These are phyloP conservation scores for Tylopilus intermedius DNA, from an alignment of 768 basidiomycete genomes.

Conservation along the genomic window DNA sequence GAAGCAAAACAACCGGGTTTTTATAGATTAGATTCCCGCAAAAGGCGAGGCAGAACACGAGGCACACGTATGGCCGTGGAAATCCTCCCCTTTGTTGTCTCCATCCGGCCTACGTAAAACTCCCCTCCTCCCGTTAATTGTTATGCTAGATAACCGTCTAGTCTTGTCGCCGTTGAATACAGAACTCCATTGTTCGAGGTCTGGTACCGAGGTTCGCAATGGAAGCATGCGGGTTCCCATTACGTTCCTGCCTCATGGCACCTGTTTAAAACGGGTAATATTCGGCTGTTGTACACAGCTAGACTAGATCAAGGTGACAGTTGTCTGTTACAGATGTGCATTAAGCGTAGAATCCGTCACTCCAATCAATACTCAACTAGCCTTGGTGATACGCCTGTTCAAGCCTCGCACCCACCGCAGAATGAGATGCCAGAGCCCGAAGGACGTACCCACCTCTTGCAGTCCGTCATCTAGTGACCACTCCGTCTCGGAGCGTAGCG, in stretches of 20 bases:
- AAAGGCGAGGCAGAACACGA: conserved; percentile 49
- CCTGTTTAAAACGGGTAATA: conserved; percentile 2
- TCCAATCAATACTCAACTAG: neutral
- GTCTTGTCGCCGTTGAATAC: neutral
- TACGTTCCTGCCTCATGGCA: conserved; percentile 13
- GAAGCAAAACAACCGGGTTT: conserved; percentile 30
- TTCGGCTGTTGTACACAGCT: conserved; percentile 13
- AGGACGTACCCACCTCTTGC: neutral
- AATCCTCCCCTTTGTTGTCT: conserved; percentile 13
- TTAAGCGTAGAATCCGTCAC: neutral
- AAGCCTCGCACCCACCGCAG: conserved; percentile 23
- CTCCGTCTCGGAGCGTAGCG: conserved; percentile 1
- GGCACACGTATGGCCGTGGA: conserved; percentile 33
- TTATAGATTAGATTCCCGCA: conserved; percentile 47
- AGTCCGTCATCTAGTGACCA: conserved; percentile 6
- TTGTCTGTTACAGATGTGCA: too few relatives aligned
- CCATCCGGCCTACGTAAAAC: conserved; percentile 8
- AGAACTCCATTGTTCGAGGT: conserved; percentile 2
- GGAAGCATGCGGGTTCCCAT: neutral
- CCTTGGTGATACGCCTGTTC: conserved; percentile 7
- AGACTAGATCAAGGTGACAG: neutral
- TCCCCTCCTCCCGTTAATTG: conserved; percentile 1
- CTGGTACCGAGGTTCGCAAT: neutral
- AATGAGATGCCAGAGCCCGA: conserved; percentile 28
- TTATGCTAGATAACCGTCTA: neutral